These are phyloP conservation scores for Saururus chinensis DNA, from an alignment of 164 flowering plant genomes.

Conservation along the genomic window DNA sequence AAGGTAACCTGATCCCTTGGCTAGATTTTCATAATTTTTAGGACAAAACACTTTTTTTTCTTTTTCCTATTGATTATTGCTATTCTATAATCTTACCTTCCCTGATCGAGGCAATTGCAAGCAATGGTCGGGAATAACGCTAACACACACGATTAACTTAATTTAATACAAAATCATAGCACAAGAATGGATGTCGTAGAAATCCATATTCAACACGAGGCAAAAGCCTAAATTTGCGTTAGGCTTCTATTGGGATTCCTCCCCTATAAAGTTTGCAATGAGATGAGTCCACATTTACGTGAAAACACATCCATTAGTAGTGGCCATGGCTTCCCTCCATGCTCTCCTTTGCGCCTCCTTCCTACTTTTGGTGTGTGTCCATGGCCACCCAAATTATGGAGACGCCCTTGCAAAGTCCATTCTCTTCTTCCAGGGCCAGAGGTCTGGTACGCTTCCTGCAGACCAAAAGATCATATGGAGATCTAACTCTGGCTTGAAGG, in stretches of 20 bases:
- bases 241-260: neutral
- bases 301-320: neutral
- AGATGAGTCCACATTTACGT: neutral
- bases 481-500: slow-evolving; percentile 44
- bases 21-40: no score
- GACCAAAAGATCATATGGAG: slow-evolving; percentile 51
- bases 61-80: no score
- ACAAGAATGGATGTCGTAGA: neutral
- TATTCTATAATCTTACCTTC: no score
- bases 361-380: slow-evolving; percentile 5
- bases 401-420: slow-evolving; percentile 68
- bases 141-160: neutral
- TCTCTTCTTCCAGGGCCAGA: slow-evolving; percentile 74
- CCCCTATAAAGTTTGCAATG: slow-evolving; percentile 4
- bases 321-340: slow-evolving; percentile 10
- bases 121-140: slow-evolving; percentile 13
- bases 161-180: neutral
- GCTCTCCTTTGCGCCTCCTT: slow-evolving; percentile 6
- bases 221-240: slow-evolving; percentile 16
- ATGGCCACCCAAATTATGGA: slow-evolving; percentile 43
- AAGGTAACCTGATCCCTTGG: no score
- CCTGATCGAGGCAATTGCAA: neutral
- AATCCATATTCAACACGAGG: neutral
- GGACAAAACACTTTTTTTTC: no score
- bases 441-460: slow-evolving; percentile 59